Base-by-base conservation (phyloP, 2,329 filamentous ascomycete species). In the Neonectria hederae region DNA sequence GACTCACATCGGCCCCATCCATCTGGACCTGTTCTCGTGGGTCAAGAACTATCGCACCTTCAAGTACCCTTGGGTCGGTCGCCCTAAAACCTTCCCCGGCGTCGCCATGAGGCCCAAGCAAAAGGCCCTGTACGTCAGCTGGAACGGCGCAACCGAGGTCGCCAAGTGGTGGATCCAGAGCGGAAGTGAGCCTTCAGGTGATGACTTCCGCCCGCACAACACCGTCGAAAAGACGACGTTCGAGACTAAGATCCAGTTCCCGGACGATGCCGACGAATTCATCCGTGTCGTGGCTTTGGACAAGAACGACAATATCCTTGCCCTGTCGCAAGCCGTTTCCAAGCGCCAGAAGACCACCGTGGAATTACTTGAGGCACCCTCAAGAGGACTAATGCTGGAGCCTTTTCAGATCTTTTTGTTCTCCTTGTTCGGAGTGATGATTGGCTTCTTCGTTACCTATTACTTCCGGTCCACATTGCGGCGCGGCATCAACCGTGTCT, bases 11-110 rank as follows among this genome's bases (percentile, higher is more conserved):
- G 79, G 78, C 53, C 75, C 76, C 1, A 69, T 80, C 69, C 51
- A 72, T 55, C 59, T 81, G 65, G 75, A 73, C 62, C 72, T 74
- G 69, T 74, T 73, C 71, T 60, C 61, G n/a, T 66, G 59, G 59
- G 81, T 85, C 3, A 81, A 84, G 69, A 86, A 83, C 56, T 89
- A 89, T 69, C 82, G 86, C 32, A 82, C 81, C 2, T 84, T 84
- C 74, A 86, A 85, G 69, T 83, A 80, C 66, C 77, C 82, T 59
- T 90, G 86, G 86, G 79, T 80, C 3, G 85, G 83, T 0, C 72
- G 77, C 11, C 85, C 85, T 0, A 64, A 49, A 10, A 69, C 70
- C 21, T 53, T 67, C 4, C 75, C 75, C 2, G 63, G 70, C 11
- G 69, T 74, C 2, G 70, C 72, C 5, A 66, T 78, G 5, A 55